These are phyloP conservation scores for Epichloe typhina DNA, from an alignment of 2,329 filamentous ascomycete species.

Conservation along the genomic window DNA sequence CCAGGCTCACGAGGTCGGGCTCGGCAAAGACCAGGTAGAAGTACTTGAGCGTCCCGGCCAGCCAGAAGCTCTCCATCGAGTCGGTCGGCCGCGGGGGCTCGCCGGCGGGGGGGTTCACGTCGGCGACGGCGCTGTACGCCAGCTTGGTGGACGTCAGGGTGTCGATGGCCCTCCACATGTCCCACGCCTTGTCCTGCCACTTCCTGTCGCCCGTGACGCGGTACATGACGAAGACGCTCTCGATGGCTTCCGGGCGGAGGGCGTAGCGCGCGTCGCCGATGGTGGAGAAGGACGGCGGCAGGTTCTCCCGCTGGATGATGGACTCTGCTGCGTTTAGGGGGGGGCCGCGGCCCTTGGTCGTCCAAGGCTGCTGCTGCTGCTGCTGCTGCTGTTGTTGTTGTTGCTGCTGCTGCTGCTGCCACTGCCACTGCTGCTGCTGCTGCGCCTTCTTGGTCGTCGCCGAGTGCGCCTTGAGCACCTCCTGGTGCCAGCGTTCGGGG, in stretches of 20 bases:
- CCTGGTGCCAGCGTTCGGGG: conserved; percentile 22
- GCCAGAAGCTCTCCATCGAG: conserved; percentile 58
- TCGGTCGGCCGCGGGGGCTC: conserved; percentile 31
- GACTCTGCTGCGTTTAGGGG: conserved; percentile 10
- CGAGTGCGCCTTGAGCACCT: conserved; percentile 11
- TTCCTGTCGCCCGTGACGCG: conserved; percentile 36
- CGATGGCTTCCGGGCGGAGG: conserved; percentile 39
- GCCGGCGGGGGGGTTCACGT: conserved; percentile 16
- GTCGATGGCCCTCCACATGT: conserved; percentile 37
- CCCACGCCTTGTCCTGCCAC: conserved; percentile 33
- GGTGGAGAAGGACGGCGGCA: conserved; percentile 50
- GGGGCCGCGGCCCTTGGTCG: conserved; percentile 5
- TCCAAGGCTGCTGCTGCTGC: no score
- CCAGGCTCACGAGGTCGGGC: conserved; percentile 47
- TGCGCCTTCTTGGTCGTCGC: no score
- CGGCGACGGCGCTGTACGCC: conserved; percentile 35
- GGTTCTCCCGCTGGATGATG: conserved; percentile 15
- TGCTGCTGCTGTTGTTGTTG: no score
- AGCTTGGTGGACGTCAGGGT: conserved; percentile 32
- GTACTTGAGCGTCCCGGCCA: conserved; percentile 63
- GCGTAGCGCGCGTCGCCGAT: conserved; percentile 36
- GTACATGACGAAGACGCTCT: conserved; percentile 41
- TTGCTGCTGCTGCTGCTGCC: no score
- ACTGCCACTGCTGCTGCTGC: no score
- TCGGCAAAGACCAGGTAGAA: conserved; percentile 62